phyloP scores from a whole-genome alignment of 192 early-diverging fungal genomes.

The Rhizoclosmatium sp. region DNA sequence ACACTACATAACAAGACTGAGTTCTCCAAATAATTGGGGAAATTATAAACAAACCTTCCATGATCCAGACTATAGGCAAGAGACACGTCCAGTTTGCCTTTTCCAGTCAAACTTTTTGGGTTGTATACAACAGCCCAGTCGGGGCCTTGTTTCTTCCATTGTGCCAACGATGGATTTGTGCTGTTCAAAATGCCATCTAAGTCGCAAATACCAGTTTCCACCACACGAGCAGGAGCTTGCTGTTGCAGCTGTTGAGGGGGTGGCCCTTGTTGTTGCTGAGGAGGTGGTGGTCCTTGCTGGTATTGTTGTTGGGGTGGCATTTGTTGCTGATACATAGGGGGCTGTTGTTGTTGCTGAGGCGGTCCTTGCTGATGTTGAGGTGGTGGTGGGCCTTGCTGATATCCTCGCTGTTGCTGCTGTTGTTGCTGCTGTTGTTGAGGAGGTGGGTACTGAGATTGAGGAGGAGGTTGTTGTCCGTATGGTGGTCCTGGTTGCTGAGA shows the following conservation, averaged over 20 bases:
- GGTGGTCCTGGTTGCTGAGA: not conserved
- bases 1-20: conserved; percentile 65
- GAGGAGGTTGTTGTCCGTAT: conserved; percentile 36
- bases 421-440: conserved; percentile 2
- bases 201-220: conserved; percentile 66
- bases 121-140: conserved; percentile 89
- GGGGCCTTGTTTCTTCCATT: conserved; percentile 77
- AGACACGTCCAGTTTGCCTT: conserved; percentile 43
- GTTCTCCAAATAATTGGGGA: conserved; percentile 11
- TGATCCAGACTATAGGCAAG: conserved; percentile 64
- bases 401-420: conserved; percentile 34
- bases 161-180: conserved; percentile 62
- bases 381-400: conserved; percentile 23
- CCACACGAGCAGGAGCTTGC: not conserved
- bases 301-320: not conserved
- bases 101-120: conserved; percentile 36
- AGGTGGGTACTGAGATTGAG: conserved; percentile 17
- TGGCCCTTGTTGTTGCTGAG: conserved; percentile 23
- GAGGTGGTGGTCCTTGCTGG: conserved; percentile 1
- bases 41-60: conserved; percentile 48
- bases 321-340: conserved; percentile 33
- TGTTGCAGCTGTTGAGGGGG: conserved; percentile 13
- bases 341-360: conserved; percentile 41
- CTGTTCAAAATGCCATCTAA: conserved; percentile 73
- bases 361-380: conserved; percentile 46